Conservation (phyloP, 306 rosid genomes). For the Cyamopsis tetragonoloba region DNA sequence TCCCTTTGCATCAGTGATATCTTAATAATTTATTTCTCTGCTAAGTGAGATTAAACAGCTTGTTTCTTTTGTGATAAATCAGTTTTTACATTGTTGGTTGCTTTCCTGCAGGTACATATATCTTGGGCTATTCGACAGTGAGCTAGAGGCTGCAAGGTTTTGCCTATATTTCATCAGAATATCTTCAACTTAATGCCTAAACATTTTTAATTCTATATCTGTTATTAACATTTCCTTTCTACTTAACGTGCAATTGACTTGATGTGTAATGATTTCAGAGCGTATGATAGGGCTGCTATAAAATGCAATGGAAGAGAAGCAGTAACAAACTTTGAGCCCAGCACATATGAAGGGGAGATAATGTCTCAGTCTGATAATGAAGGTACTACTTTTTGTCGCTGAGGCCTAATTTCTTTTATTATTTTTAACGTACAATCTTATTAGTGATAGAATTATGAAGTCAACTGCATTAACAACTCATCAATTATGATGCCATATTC, state of each 20-base stretch:
- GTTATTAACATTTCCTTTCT: neutral
- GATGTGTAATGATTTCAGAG: slow-evolving; percentile 48
- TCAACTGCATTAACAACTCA: neutral
- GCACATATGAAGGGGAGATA: slow-evolving; percentile 51
- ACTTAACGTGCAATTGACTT: slow-evolving; percentile 13
- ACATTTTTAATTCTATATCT: slow-evolving; percentile 11
- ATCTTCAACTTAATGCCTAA: neutral
- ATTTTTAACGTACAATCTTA: neutral
- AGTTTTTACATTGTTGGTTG: slow-evolving; percentile 38
- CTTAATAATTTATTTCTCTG: neutral
- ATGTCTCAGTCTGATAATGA: slow-evolving; percentile 48
- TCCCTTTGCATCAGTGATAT: neutral
- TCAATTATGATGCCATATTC: slow-evolving; percentile 9
- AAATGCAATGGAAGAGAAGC: slow-evolving; percentile 86
- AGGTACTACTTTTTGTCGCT: slow-evolving; percentile 34
- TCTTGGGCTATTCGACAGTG: slow-evolving; percentile 92
- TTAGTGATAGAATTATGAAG: neutral
- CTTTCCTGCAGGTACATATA: slow-evolving; percentile 81
- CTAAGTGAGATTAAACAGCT: slow-evolving; percentile 1
- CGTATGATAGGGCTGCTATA: slow-evolving; percentile 91
- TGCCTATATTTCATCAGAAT: slow-evolving; percentile 18
- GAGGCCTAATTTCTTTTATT: neutral
- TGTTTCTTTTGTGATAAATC: slow-evolving; percentile 1
- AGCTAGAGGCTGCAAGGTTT: slow-evolving; percentile 96
- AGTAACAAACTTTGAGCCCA: slow-evolving; percentile 79